phyloP scores from a whole-genome alignment of 108 stramenopile genomes.

The Nitzschia sp. region DNA sequence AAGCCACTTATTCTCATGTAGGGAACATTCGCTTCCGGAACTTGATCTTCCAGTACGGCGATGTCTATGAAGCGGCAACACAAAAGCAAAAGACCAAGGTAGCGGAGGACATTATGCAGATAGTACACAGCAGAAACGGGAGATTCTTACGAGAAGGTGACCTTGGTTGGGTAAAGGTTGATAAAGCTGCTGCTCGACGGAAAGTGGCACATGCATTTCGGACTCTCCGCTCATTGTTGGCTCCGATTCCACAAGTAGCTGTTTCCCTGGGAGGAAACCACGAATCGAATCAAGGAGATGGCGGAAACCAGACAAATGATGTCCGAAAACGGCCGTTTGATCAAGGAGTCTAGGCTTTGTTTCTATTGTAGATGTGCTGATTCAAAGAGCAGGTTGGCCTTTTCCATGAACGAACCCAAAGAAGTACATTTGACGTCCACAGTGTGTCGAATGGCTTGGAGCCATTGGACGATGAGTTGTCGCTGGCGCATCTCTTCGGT shows the following conservation, averaged over 20 bases:
- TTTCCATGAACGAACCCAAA: conserved; percentile 19
- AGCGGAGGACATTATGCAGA: neutral
- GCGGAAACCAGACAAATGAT: too few relatives aligned
- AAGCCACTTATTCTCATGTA: conserved; percentile 14
- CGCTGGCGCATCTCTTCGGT: neutral
- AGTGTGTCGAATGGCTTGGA: conserved; percentile 20
- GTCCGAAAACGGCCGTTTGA: too few relatives aligned
- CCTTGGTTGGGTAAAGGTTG: conserved; percentile 21
- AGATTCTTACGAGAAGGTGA: conserved; percentile 28
- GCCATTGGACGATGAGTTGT: conserved; percentile 18
- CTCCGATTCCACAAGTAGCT: too few relatives aligned
- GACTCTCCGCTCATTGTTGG: neutral
- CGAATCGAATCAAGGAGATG: too few relatives aligned
- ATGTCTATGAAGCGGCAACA: conserved; percentile 5
- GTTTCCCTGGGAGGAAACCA: too few relatives aligned
- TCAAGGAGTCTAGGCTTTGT: too few relatives aligned
- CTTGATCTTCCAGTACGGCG: neutral
- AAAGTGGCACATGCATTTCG: conserved; percentile 22
- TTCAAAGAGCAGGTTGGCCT: conserved; percentile 8
- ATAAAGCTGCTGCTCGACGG: neutral
- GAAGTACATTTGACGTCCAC: conserved; percentile 30
- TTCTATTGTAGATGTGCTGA: neutral
- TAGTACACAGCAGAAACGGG: neutral
- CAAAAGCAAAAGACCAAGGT: neutral
- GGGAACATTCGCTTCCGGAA: conserved; percentile 25